Evolutionary conservation across 345 rosid genomes (phyloP).

Genomic region (Camelina neglecta): DNA sequence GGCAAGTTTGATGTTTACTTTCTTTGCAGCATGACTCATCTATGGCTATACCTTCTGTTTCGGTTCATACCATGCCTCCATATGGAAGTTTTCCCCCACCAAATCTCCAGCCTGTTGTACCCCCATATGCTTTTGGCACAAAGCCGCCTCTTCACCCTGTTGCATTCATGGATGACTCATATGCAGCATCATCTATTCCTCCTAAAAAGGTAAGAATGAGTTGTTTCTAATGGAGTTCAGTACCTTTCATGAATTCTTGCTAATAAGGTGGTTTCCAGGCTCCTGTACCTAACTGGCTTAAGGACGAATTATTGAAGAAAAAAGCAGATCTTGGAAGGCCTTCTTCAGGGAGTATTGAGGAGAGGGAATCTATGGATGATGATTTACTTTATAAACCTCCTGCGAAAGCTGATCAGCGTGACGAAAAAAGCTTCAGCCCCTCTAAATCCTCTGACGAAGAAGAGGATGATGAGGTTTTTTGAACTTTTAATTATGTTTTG

Average conservation of each 20-base stretch:
- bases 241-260: constrained; percentile 34
- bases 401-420: constrained; percentile 58
- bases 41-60: constrained; percentile 54
- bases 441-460: constrained; percentile 83
- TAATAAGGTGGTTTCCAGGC: constrained; percentile 58
- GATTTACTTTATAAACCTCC: constrained; percentile 60
- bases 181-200: constrained; percentile 62
- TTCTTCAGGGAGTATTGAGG: constrained; percentile 66
- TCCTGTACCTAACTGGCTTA: constrained; percentile 95
- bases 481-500: constrained; percentile 24
- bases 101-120: constrained; percentile 63
- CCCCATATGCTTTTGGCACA: constrained; percentile 57
- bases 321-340: constrained; percentile 71
- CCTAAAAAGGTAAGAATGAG: constrained; percentile 72
- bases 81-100: constrained; percentile 76
- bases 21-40: constrained; percentile 71
- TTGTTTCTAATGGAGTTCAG: not conserved
- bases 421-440: constrained; percentile 71
- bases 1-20: constrained; percentile 34
- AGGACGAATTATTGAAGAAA: constrained; percentile 89
- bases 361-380: constrained; percentile 62
- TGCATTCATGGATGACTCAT: constrained; percentile 72
- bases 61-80: constrained; percentile 66
- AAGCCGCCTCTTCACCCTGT: constrained; percentile 66
- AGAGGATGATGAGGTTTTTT: constrained; percentile 73